A percentile compares a stretch with the other conserved stretches of the same genome.
phyloP scores from a whole-genome alignment of 148 eudicot species.

The Rheum nobile region DNA sequence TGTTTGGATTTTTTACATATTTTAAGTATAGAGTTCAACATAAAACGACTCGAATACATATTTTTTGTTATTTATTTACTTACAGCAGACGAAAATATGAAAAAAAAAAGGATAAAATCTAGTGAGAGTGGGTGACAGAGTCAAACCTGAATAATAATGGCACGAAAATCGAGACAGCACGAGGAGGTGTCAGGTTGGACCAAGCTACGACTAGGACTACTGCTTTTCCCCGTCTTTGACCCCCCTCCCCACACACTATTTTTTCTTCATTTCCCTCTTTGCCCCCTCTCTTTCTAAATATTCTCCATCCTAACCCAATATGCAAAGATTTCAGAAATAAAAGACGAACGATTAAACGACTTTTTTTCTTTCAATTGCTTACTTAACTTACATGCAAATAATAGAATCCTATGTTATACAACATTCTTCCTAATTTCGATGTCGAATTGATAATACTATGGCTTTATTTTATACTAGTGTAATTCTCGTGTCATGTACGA shows the following conservation, averaged over 20 bases:
- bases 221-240: background rate
- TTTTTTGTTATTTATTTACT: too few species aligned
- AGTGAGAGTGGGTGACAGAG: background rate
- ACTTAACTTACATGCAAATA: background rate
- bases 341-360: background rate
- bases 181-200: constrained; percentile 9
- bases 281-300: background rate
- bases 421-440: too few species aligned
- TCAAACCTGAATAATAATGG: background rate
- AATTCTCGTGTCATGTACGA: too few species aligned
- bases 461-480: too few species aligned
- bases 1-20: too few species aligned
- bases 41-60: too few species aligned
- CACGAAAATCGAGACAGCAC: constrained; percentile 5
- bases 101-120: background rate
- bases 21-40: too few species aligned
- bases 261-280: background rate
- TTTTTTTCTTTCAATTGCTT: background rate
- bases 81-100: background rate
- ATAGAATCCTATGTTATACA: background rate
- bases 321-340: too few species aligned
- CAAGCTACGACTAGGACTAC: constrained; percentile 1
- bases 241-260: background rate
- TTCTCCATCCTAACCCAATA: background rate
- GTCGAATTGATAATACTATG: too few species aligned